Conservation (phyloP, 441 rosid species). For the Populus hybrid region DNA sequence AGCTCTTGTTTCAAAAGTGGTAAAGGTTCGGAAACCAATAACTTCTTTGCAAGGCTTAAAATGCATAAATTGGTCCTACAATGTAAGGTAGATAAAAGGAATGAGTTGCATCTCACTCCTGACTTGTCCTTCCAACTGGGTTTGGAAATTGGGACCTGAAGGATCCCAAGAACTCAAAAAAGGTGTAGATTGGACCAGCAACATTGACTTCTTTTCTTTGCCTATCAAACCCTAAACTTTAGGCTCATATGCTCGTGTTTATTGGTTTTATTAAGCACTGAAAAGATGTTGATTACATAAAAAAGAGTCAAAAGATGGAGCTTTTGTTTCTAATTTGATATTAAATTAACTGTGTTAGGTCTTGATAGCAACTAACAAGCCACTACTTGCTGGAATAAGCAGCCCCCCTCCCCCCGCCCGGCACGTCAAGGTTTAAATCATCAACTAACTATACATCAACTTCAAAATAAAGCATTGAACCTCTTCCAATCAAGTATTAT, state of each 20-base stretch:
- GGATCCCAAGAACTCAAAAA: background rate
- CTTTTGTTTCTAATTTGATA: background rate
- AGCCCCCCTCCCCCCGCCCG: background rate
- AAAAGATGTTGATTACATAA: background rate
- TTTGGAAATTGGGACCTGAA: background rate
- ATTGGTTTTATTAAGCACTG: background rate
- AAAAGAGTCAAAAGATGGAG: conserved; percentile 3
- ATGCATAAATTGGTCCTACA: background rate
- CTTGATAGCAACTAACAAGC: background rate
- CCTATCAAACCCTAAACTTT: background rate
- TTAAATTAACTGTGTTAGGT: background rate
- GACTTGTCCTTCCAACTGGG: background rate
- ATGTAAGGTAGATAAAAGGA: background rate
- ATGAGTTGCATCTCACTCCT: background rate
- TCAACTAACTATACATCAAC: conserved; percentile 13
- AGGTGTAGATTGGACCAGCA: conserved; percentile 15
- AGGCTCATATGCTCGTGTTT: background rate
- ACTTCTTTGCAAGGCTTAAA: background rate
- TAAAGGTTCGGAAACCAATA: background rate
- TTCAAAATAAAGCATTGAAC: conserved; percentile 5
- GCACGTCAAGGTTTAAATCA: conserved; percentile 14
- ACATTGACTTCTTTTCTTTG: conserved; percentile 6
- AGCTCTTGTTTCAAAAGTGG: background rate
- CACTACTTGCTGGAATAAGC: conserved; percentile 12
- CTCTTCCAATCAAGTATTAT: background rate